Percentiles rank a stretch among this genome's conserved stretches.
Conservation (phyloP, 1,284 basidiomycete species). For the Ustilago curta region DNA sequence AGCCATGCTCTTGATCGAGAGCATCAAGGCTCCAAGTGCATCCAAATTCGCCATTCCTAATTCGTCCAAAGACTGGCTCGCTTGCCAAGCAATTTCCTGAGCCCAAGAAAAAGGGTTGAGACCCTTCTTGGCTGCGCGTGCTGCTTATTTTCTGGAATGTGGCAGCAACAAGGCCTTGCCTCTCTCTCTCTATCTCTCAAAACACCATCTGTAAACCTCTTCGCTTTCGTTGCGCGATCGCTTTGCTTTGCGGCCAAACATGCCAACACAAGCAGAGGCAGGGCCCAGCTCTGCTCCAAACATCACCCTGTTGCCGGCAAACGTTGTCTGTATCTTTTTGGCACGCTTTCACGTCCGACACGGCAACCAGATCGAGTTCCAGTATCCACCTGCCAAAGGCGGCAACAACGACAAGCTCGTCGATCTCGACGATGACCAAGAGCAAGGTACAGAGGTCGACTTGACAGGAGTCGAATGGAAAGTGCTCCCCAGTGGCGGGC, state of each 20-base stretch:
- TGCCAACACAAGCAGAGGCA: constrained; percentile 16
- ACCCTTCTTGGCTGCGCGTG: too few species aligned
- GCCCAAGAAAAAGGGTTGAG: too few species aligned
- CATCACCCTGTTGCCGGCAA: constrained; percentile 37
- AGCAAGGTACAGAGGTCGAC: constrained; percentile 7
- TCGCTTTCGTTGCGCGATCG: background rate
- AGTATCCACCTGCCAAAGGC: constrained; percentile 26
- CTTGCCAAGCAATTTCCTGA: too few species aligned
- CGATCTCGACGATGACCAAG: constrained; percentile 18
- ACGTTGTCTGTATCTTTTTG: constrained; percentile 54
- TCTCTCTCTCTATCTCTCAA: background rate
- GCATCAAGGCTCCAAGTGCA: too few species aligned
- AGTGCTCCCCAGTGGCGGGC: constrained; percentile 57
- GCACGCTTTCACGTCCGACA: constrained; percentile 54
- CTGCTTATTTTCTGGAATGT: too few species aligned
- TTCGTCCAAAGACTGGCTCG: too few species aligned
- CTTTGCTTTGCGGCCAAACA: background rate
- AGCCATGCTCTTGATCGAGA: background rate
- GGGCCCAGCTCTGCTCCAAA: constrained; percentile 31
- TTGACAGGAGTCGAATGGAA: constrained; percentile 58
- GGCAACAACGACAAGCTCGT: constrained; percentile 15
- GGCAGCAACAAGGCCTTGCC: too few species aligned
- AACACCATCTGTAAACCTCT: background rate
- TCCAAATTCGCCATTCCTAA: too few species aligned
- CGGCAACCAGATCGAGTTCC: constrained; percentile 57